Evolutionary conservation across 1,139 yeast species (phyloP).

Genomic region (Geotrichum bryndzae): DNA sequence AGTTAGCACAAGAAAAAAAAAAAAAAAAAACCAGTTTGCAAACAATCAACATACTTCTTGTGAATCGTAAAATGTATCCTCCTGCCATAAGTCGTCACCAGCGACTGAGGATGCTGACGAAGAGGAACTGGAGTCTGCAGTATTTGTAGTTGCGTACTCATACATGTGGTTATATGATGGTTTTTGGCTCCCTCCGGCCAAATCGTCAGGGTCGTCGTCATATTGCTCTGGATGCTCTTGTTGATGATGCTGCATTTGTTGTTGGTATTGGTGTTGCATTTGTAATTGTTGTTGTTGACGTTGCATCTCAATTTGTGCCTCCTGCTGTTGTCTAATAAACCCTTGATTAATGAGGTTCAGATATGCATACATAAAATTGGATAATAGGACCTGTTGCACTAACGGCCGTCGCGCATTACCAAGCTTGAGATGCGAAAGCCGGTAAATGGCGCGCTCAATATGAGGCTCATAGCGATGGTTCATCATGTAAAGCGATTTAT

Average conservation of each 20-base stretch:
- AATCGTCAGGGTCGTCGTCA: slow-evolving; percentile 12
- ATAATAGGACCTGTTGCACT: slow-evolving; percentile 82
- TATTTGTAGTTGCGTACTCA: slow-evolving; percentile 1
- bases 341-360: slow-evolving; percentile 84
- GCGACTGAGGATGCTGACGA: slow-evolving; percentile 25
- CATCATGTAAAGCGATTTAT: slow-evolving; percentile 36
- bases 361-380: slow-evolving; percentile 97
- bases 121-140: slow-evolving; percentile 26
- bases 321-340: slow-evolving; percentile 35
- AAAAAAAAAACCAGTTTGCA: background rate
- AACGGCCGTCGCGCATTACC: slow-evolving; percentile 91
- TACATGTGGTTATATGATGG: slow-evolving; percentile 12
- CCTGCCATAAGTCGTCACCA: slow-evolving; percentile 27
- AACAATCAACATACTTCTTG: slow-evolving; percentile 2
- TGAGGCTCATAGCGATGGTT: slow-evolving; percentile 76
- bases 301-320: slow-evolving; percentile 17
- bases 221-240: background rate
- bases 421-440: slow-evolving; percentile 83
- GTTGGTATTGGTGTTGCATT: slow-evolving; percentile 5
- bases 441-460: slow-evolving; percentile 90
- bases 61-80: slow-evolving; percentile 16
- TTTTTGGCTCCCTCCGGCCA: slow-evolving; percentile 11
- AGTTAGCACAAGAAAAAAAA: slow-evolving; percentile 7
- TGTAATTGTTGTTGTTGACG: slow-evolving; percentile 24
- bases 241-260: slow-evolving; percentile 3